Base-by-base conservation (phyloP, 139 green algal genomes). In the Eudorina sp. region DNA sequence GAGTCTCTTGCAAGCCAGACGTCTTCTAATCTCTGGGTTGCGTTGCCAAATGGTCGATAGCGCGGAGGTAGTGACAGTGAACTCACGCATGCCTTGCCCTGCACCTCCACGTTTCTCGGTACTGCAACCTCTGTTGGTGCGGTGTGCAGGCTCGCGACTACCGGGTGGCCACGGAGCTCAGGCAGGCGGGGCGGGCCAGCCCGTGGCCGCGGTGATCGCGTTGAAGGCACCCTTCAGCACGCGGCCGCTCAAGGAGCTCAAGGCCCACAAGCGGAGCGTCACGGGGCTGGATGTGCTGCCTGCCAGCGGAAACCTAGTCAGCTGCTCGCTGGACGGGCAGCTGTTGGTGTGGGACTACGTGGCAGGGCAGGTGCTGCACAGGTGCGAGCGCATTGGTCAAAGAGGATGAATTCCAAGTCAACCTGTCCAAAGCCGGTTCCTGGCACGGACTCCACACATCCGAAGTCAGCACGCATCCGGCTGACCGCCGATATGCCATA, bases 321-420 rank as follows among this genome's bases (percentile, higher is more conserved):
- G 88, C 36, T 94, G 91, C 85, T 90, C 76, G 14, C 55, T 89
- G 79, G 94, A 96, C 88, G 94, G 93, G 38, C 58, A 58, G 73
- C 82, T 97, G 53, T 66, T 94, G 31, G 53, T 96, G 23, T 97
- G 94, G 94, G 90, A 96, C 60, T 96, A 96, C 82, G 78, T 89
- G 13, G 83, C 83, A 0, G 92, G 90, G 8, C 55, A 82, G 45
- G 41, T 94, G 68, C 48, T 96, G 66, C 83, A 89, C 55, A 92
- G 68, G 90, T 85, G 82, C 1, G 84, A 6, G 48, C n/a, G n/a
- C n/a, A n/a, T 14, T 3, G 8, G n/a, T n/a, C n/a, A 11, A 4
- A 11, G 62, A 73, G 62, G 7, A 31, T 19, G 19, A 27, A 62
- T 19, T n/a, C n/a, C n/a, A n/a, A n/a, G n/a, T n/a, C n/a, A n/a